A percentile compares a stretch with the other conserved stretches of the same genome.
These are phyloP conservation scores for Eucalyptus tenuipes DNA, from an alignment of 345 rosid species.

Conservation along the genomic window DNA sequence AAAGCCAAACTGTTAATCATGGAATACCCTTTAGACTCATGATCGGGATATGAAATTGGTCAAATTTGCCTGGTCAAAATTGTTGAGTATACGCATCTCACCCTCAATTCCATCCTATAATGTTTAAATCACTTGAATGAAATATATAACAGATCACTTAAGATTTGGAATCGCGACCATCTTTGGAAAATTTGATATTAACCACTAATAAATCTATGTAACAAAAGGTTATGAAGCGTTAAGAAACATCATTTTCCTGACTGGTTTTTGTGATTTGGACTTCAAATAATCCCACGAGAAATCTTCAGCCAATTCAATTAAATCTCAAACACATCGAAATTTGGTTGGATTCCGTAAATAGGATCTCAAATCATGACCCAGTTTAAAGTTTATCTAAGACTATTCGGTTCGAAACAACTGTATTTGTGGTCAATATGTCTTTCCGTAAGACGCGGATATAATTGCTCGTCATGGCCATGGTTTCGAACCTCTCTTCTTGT, in stretches of 20 bases:
- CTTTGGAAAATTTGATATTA: rapidly evolving
- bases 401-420: neutral
- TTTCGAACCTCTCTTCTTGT: neutral
- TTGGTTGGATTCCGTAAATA: neutral
- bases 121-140: rapidly evolving
- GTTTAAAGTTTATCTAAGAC: neutral
- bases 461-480: neutral
- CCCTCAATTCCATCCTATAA: neutral
- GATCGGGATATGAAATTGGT: neutral
- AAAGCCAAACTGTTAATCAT: neutral
- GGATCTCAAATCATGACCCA: neutral
- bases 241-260: neutral
- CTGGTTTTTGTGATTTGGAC: neutral
- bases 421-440: neutral
- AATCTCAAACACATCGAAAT: neutral
- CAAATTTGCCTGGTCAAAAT: neutral
- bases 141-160: neutral
- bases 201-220: too few species aligned
- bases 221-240: neutral
- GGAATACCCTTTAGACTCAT: neutral
- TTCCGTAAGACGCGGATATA: neutral
- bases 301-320: neutral
- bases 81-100: neutral
- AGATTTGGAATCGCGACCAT: neutral
- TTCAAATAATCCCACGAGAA: neutral